Base-by-base conservation (phyloP, 2,329 filamentous ascomycete genomes). In the Venturia nashicola region DNA sequence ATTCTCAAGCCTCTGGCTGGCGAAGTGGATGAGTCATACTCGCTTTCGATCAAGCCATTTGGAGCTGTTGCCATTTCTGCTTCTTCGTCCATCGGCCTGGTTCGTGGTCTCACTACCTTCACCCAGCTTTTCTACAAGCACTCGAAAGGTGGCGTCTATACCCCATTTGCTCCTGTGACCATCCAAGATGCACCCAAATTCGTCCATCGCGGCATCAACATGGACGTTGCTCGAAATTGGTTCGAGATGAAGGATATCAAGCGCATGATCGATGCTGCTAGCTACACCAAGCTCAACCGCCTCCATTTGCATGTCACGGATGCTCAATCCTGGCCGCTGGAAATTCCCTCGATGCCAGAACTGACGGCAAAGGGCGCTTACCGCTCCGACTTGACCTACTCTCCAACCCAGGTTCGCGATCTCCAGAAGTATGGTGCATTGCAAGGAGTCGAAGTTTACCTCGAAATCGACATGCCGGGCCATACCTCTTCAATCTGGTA, bases 241-340 rank as follows among this genome's bases (percentile, higher is more conserved):
- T 89, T 87, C 74, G 80, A 83, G 0, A 76, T 89, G 32, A 73
- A 78, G 3, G 83, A 89, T 69, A 86, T 96, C 68, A 80, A 86
- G 70, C 84, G 86, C 61, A 90, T 86, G 62, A 89, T 96, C 67
- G 89, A 95, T 71, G 88, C 85, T 48, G 76, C 89, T 67, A 79
- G 88, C 1, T 91, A 85, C 82, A 90, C 86, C 77, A 94, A 95
- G 77, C 82, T 94, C 79, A 94, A 94, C 76, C 81, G 86, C 6
- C 80, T 95, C 64, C 90, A 94, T 74, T 78, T 93, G 63, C 90
- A 95, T 77, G 81, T 87, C 65, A 94, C 89, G 5, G 90, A 95
- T 74, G 86, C 87, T 18, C 90, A 95, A 74, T 89, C 89, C 4
- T 95, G 90, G 88, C 91, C 91, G 0, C 78, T 96, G 32, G 89